Conservation (phyloP, 2,329 filamentous ascomycete genomes). For the Beauveria medogensis region DNA sequence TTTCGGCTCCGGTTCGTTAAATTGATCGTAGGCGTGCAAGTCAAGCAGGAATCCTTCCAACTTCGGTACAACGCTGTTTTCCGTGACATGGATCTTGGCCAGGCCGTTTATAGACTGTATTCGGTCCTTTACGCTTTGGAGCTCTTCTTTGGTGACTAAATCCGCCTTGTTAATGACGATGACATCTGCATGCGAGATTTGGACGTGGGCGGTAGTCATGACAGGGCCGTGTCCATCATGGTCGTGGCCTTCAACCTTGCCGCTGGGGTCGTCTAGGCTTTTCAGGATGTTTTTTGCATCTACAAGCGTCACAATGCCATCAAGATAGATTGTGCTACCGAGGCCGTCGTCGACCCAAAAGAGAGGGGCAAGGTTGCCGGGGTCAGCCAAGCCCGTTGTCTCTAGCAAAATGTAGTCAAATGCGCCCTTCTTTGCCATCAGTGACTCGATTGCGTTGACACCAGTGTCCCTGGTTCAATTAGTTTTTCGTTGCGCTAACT, state of each 20-base stretch:
- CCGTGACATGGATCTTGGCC: slow-evolving; percentile 75
- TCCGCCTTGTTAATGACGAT: slow-evolving; percentile 92
- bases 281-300: slow-evolving; percentile 88
- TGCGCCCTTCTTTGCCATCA: slow-evolving; percentile 87
- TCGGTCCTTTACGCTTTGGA: slow-evolving; percentile 60
- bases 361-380: slow-evolving; percentile 86
- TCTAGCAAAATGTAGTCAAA: slow-evolving; percentile 98
- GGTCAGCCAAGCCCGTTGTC: slow-evolving; percentile 90
- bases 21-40: slow-evolving; percentile 83
- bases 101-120: slow-evolving; percentile 83
- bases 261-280: slow-evolving; percentile 65
- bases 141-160: slow-evolving; percentile 62
- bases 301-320: slow-evolving; percentile 92
- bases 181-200: slow-evolving; percentile 95
- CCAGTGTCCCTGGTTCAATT: slow-evolving; percentile 63
- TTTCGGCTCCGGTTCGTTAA: slow-evolving; percentile 63
- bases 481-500: slow-evolving; percentile 12
- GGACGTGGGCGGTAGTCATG: slow-evolving; percentile 87
- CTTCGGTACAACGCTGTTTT: slow-evolving; percentile 69
- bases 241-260: slow-evolving; percentile 44
- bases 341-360: slow-evolving; percentile 98
- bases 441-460: slow-evolving; percentile 86
- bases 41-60: slow-evolving; percentile 84
- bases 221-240: slow-evolving; percentile 53
- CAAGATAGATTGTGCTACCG: slow-evolving; percentile 89